Conservation (phyloP, 768 basidiomycete species). For the Gymnopilus junonius region DNA sequence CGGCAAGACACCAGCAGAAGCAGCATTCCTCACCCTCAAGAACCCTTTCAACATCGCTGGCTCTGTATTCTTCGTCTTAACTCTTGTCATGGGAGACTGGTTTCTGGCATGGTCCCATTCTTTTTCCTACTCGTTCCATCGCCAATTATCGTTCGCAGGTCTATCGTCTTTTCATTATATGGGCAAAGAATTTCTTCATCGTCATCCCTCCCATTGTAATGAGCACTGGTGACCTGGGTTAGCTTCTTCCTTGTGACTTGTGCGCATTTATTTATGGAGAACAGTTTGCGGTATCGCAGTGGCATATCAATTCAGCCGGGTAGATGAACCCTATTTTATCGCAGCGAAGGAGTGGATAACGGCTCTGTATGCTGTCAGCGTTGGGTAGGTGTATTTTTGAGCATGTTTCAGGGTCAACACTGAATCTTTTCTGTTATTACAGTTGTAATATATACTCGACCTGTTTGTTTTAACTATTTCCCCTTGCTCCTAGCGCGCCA, state of each 20-base stretch:
- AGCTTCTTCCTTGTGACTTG: not conserved
- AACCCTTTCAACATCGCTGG: not conserved
- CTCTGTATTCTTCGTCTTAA: not conserved
- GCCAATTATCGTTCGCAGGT: not conserved
- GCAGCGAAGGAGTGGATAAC: not conserved
- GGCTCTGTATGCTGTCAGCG: not conserved
- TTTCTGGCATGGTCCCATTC: not conserved
- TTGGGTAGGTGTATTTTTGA: not conserved
- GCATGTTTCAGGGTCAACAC: no score
- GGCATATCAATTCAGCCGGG: not conserved
- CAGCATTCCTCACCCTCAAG: not conserved
- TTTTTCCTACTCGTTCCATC: not conserved
- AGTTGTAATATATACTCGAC: constrained; percentile 1
- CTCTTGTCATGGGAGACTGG: not conserved
- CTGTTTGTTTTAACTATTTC: not conserved
- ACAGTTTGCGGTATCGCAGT: not conserved
- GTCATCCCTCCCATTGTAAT: not conserved
- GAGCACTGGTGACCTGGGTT: not conserved
- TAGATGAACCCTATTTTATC: not conserved
- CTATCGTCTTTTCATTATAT: not conserved
- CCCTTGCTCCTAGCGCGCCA: not conserved
- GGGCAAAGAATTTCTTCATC: not conserved
- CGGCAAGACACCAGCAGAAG: not conserved
- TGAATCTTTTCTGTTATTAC: no score
- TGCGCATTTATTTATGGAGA: not conserved